Percentiles rank a stretch among this genome's conserved stretches.
Evolutionary conservation across 352 stramenopile species (phyloP).

Genomic region (Phytophthora melonis): DNA sequence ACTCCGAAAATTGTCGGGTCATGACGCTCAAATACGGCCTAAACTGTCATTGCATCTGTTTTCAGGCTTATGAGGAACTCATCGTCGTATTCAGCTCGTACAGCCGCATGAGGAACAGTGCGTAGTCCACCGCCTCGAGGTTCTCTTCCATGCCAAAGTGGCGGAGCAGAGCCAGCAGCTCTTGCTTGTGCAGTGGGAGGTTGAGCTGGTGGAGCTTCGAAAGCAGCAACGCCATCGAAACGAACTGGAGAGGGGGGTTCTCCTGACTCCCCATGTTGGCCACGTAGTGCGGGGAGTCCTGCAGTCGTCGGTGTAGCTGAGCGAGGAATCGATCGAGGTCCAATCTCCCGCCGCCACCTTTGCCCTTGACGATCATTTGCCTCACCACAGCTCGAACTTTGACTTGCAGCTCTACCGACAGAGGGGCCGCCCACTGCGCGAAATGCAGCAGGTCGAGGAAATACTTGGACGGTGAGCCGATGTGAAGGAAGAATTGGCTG

Average conservation of each 20-base stretch:
- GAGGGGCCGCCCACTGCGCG: conserved; percentile 49
- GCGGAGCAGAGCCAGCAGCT: conserved; percentile 48
- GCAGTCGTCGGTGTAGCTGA: conserved; percentile 42
- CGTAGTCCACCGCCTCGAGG: conserved; percentile 48
- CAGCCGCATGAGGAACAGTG: conserved; percentile 51
- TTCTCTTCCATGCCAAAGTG: conserved; percentile 64
- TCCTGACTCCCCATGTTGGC: background rate
- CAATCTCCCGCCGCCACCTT: conserved; percentile 51
- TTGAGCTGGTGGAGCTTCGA: conserved; percentile 58
- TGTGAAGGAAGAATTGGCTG: conserved; percentile 63
- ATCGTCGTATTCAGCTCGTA: conserved; percentile 42
- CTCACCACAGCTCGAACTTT: conserved; percentile 47
- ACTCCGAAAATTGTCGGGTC: background rate
- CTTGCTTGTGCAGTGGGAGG: conserved; percentile 46
- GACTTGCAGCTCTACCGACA: conserved; percentile 40
- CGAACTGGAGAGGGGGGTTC: conserved; percentile 12
- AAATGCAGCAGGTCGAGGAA: conserved; percentile 59
- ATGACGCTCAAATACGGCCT: background rate
- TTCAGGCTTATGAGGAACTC: background rate
- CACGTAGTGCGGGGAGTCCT: conserved; percentile 36
- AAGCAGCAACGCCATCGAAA: conserved; percentile 43
- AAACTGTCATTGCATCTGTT: background rate
- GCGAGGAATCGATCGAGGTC: conserved; percentile 63
- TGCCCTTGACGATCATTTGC: conserved; percentile 58
- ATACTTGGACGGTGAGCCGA: conserved; percentile 50